Evolutionary conservation across 2,329 filamentous ascomycete genomes (phyloP), one percentile per base, ranked within the genome.

Genomic region (Neopestalotiopsis rosae): DNA sequence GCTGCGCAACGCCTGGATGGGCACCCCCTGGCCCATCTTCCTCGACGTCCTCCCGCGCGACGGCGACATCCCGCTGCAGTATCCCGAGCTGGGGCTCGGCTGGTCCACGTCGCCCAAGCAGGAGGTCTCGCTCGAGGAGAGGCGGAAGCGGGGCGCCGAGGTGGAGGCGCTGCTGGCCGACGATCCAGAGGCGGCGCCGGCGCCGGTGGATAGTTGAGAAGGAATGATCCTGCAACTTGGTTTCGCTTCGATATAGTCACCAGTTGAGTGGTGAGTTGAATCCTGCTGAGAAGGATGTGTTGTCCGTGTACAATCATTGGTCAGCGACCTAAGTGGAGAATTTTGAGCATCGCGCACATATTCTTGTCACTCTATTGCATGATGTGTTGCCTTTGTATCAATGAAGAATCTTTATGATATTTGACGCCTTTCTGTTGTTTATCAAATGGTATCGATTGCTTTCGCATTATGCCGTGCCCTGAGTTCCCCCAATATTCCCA

Each of bases 21-120:
- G 78, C 34, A 76, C 73, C 1, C 76, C 78, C 0, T 79, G 78
- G 78, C 78, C 78, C 1, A 78, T 79, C 10, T 78, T 77, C 67
- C 61, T 79, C 9, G 77, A 79, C 32, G 69, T 56, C 4, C 68
- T 79, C 59, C 78, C 77, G 0, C 61, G 28, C 5, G 73, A 74
- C 52, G 74, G 74, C 4, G 72, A 75, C 2, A 69, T 76, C 13
- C 78, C 78, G 3, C 71, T 78, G 17, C 78, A 79, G 66, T 79
- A 79, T 61, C 77, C 78, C 0, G 74, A 79, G 49, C 63, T 79
- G 45, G 71, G 77, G 2, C 71, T 78, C 4, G 76, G 76, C 1
- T 78, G 76, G 76, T 78, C 76, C 5, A 70, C 73, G 1, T 69
- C 73, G 4, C 73, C 74, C 2, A 68, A 73, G n/a, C 66, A 75